phyloP scores from a whole-genome alignment of 2,329 filamentous ascomycete genomes.

The Fusarium sp. region DNA sequence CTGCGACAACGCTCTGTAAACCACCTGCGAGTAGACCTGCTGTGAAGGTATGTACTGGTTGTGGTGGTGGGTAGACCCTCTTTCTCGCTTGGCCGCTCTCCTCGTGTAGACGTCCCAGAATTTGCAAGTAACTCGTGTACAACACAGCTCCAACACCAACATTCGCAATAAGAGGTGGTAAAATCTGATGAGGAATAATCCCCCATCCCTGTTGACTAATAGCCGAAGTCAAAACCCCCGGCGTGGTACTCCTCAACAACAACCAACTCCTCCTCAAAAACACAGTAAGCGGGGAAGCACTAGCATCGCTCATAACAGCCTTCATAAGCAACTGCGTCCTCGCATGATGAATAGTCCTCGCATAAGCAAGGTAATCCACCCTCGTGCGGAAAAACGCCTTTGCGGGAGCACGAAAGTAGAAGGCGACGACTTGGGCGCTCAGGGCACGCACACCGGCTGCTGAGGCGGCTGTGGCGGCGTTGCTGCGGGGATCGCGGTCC shows the following conservation, averaged over 20 bases:
- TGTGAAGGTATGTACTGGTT: conserved; percentile 70
- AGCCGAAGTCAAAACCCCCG: conserved; percentile 74
- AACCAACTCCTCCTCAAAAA: conserved; percentile 56
- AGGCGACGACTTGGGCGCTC: conserved; percentile 84
- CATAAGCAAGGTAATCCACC: conserved; percentile 81
- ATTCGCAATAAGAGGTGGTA: conserved; percentile 80
- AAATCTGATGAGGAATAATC: conserved; percentile 79
- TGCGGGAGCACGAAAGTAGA: conserved; percentile 91
- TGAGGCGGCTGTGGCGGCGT: conserved; percentile 77
- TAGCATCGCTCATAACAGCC: conserved; percentile 49
- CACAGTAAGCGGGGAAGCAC: conserved; percentile 46
- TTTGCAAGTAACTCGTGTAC: conserved; percentile 80
- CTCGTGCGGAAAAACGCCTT: conserved; percentile 93
- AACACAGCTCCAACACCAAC: conserved; percentile 78
- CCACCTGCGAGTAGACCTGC: conserved; percentile 77
- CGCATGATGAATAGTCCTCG: conserved; percentile 62
- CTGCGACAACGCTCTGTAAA: conserved; percentile 77
- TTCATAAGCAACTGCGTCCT: conserved; percentile 52
- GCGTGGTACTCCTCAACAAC: conserved; percentile 72
- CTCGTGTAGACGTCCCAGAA: conserved; percentile 72
- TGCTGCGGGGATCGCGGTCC: conserved; percentile 61
- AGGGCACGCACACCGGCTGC: conserved; percentile 86
- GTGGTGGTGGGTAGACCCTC: conserved; percentile 76
- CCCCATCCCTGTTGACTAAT: conserved; percentile 77
- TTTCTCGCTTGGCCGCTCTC: conserved; percentile 67